These are phyloP conservation scores for Aspergillus neotritici DNA, from an alignment of 2,329 filamentous ascomycete genomes.

Conservation along the genomic window DNA sequence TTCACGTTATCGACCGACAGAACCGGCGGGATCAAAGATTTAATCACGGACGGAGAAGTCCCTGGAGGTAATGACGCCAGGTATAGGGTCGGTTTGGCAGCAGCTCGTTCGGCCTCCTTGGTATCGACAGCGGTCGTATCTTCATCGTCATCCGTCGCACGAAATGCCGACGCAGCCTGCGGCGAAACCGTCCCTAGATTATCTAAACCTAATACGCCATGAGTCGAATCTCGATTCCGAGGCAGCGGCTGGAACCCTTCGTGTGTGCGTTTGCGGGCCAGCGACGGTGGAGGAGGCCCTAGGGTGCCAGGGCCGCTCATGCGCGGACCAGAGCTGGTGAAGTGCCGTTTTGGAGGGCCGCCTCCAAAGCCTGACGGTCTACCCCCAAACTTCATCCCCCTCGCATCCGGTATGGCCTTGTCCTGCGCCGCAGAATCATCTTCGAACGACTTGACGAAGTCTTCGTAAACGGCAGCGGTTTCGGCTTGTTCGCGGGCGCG, in stretches of 20 bases:
- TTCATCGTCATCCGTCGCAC: constrained; percentile 38
- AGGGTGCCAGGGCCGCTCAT: constrained; percentile 48
- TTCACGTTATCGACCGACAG: constrained; percentile 68
- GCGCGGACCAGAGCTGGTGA: constrained; percentile 40
- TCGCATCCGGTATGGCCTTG: constrained; percentile 18
- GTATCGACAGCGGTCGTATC: constrained; percentile 36
- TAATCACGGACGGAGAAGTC: constrained; percentile 47
- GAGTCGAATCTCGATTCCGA: constrained; percentile 35
- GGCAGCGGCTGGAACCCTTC: constrained; percentile 35
- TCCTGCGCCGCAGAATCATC: constrained; percentile 32
- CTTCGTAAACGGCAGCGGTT: constrained; percentile 77
- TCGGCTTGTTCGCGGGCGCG: constrained; percentile 77
- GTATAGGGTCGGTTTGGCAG: constrained; percentile 51
- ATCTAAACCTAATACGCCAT: constrained; percentile 39
- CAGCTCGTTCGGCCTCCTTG: constrained; percentile 43
- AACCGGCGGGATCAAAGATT: constrained; percentile 46
- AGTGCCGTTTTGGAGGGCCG: constrained; percentile 58
- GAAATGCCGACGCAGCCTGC: constrained; percentile 36
- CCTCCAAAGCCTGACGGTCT: constrained; percentile 32
- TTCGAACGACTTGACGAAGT: constrained; percentile 70
- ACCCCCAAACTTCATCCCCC: constrained; percentile 24
- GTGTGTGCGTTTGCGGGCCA: constrained; percentile 41
- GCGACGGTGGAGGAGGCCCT: constrained; percentile 38
- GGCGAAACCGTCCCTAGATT: constrained; percentile 18
- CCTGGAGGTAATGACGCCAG: constrained; percentile 50